Evolutionary conservation across 352 stramenopile genomes (phyloP), one percentile per base, ranked within the genome.

Genomic region (Globisporangium uncinulatum): DNA sequence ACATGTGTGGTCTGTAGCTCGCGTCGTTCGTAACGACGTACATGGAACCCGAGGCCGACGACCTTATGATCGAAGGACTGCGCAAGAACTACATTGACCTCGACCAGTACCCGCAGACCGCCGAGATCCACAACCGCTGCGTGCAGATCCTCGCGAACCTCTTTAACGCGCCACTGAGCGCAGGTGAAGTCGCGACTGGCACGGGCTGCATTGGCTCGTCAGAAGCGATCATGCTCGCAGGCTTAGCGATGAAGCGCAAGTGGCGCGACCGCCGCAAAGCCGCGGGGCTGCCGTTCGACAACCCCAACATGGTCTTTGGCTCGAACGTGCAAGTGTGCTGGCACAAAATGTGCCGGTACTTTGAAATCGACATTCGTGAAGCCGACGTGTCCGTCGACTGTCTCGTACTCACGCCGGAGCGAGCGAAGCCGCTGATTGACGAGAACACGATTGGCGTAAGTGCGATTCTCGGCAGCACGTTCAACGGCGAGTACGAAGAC

Each of bases 271-370:
- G 87, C 63, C 82, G 91, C 57, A 77, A 83, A 46, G 82, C 83
- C 13, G 69, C 77, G 6, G 84, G 87, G 9, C 67, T 96, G 34
- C 62, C 87, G 7, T 86, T 72, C 58, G 87, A 96, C 65, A 88
- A 84, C 32, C 91, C 91, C 47, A 97, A 97, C 74, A 89, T 97
- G 68, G 84, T 97, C 20, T 96, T 97, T 64, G 89, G 89, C 62
- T 88, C 84, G 19, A 97, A 97, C 66, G 89, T 96, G 20, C 87
- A 97, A 61, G 88, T 96, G 24, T 94, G 88, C 72, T 97, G 91
- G 91, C 87, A 97, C 73, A 97, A 97, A 70, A 89, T 96, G 73
- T 97, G 89, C 79, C 89, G 89, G 63, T 97, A 97, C 72, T 97
- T 97, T 76, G 91, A 97, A 61, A 85, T 97, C 51, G 89, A 97